Evolutionary conservation across 2,329 filamentous ascomycete genomes (phyloP).

Genomic region (Penicillium sp.): DNA sequence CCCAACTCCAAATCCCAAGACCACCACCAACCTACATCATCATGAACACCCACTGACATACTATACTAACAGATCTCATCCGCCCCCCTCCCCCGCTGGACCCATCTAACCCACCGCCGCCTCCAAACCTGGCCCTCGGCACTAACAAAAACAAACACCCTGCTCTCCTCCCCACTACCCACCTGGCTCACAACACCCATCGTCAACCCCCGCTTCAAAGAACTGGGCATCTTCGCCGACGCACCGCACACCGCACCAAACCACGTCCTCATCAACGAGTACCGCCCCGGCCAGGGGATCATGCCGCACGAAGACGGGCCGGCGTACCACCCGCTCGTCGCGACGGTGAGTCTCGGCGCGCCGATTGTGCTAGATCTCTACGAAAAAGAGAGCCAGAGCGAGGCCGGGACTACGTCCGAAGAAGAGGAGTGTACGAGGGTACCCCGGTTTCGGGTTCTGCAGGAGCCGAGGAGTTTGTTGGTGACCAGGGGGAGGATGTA

Average conservation of each 20-base stretch:
- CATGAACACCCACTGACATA: background rate
- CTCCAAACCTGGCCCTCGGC: constrained; percentile 89
- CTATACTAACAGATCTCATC: constrained; percentile 43
- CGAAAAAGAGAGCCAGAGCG: constrained; percentile 43
- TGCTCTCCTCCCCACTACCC: constrained; percentile 72
- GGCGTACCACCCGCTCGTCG: constrained; percentile 85
- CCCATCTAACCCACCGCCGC: constrained; percentile 80
- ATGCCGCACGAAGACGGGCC: constrained; percentile 95
- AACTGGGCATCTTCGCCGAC: constrained; percentile 54
- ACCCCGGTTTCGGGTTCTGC: constrained; percentile 63
- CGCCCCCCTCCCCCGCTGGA: constrained; percentile 78
- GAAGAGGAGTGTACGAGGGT: background rate
- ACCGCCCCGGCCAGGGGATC: constrained; percentile 84
- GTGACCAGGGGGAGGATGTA: constrained; percentile 59
- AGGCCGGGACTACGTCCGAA: background rate
- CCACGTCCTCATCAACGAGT: constrained; percentile 93
- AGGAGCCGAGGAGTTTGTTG: constrained; percentile 76
- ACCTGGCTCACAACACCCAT: constrained; percentile 72
- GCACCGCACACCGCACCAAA: constrained; percentile 80
- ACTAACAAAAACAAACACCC: constrained; percentile 70
- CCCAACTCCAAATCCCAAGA: background rate
- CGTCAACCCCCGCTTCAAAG: constrained; percentile 55
- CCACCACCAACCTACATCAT: background rate
- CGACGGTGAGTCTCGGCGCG: constrained; percentile 82
- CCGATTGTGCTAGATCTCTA: constrained; percentile 78